These are phyloP conservation scores for Phalaenopsis hybrid DNA, from an alignment of 116 monocot genomes.

Conservation along the genomic window DNA sequence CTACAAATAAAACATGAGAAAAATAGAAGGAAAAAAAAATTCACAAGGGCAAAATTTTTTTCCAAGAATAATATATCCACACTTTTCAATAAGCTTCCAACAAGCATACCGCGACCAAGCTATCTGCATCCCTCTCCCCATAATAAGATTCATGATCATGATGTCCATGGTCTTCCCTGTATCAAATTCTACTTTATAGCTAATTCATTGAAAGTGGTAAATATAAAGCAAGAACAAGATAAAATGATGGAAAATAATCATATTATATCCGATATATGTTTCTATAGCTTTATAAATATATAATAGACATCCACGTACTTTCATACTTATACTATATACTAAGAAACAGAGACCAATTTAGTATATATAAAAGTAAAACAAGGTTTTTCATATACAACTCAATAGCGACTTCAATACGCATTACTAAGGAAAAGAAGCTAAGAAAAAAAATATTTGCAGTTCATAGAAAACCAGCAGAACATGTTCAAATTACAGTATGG, in stretches of 20 bases:
- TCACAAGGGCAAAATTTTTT: background rate
- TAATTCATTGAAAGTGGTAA: background rate
- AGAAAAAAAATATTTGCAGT: background rate
- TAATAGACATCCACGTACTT: background rate
- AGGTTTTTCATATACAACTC: background rate
- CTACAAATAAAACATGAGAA: background rate
- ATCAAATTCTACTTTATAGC: slow-evolving; percentile 8
- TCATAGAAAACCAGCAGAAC: background rate
- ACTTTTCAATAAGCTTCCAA: background rate
- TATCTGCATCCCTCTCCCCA: slow-evolving; percentile 88
- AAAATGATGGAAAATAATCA: background rate
- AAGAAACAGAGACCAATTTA: background rate
- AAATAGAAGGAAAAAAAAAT: background rate
- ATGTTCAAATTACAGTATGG: background rate
- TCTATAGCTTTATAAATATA: background rate
- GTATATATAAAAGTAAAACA: background rate
- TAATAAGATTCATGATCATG: slow-evolving; percentile 96
- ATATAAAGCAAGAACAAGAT: background rate
- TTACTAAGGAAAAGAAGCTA: no score
- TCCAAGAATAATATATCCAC: background rate
- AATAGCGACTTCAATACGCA: background rate
- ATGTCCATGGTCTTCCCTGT: slow-evolving; percentile 90
- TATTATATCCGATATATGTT: background rate
- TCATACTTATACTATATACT: background rate
- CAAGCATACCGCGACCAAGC: slow-evolving; percentile 76